phyloP scores from a whole-genome alignment of 75 land plant genomes.

The Cupressus sempervirens region DNA sequence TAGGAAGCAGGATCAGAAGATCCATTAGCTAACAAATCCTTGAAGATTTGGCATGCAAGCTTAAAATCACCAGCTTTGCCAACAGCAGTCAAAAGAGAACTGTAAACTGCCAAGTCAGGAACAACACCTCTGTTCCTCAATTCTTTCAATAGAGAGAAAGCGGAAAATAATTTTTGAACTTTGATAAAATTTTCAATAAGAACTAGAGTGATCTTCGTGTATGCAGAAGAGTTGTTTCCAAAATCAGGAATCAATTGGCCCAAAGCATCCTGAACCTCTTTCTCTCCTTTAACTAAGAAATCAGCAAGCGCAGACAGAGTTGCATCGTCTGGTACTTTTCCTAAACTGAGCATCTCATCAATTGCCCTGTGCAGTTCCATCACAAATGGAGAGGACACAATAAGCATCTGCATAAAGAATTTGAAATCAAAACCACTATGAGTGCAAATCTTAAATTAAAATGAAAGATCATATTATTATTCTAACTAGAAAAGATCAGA shows the following conservation, averaged over 20 bases:
- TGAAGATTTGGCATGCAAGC: slow-evolving; percentile 10
- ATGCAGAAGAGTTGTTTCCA: background rate
- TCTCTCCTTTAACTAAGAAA: background rate
- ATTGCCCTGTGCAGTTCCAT: background rate
- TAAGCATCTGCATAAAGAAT: background rate
- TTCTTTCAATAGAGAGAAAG: background rate
- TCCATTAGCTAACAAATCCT: slow-evolving; percentile 6
- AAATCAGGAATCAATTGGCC: background rate
- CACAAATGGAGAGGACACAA: slow-evolving; percentile 4
- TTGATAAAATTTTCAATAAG: slow-evolving; percentile 3
- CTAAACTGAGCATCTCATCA: background rate
- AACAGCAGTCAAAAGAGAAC: background rate
- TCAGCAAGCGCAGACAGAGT: background rate
- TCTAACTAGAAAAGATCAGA: background rate
- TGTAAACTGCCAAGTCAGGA: slow-evolving; percentile 7
- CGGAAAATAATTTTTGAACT: background rate
- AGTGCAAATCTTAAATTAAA: slow-evolving; percentile 1
- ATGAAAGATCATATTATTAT: background rate
- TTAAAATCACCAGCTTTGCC: background rate
- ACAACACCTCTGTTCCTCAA: slow-evolving; percentile 7
- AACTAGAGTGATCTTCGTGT: background rate
- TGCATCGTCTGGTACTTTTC: slow-evolving; percentile 7
- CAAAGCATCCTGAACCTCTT: background rate
- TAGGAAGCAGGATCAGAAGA: slow-evolving; percentile 6
- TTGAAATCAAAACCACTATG: background rate